These are phyloP conservation scores for Gleditsia sinensis DNA, from an alignment of 306 rosid species.

Conservation along the genomic window DNA sequence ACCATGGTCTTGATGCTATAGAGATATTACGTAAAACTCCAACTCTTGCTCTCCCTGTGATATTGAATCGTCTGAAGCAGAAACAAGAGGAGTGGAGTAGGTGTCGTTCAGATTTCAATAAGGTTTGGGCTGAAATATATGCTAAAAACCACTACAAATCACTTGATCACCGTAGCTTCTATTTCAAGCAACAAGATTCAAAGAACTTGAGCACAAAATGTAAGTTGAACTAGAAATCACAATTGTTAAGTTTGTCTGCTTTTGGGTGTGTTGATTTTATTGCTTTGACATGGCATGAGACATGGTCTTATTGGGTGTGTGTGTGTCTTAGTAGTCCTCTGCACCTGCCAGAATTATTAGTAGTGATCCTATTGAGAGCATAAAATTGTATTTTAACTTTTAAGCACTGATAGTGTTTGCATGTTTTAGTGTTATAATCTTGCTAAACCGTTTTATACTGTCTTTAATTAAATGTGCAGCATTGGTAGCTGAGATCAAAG, in stretches of 20 bases:
- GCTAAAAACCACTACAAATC: constrained; percentile 86
- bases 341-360: background rate
- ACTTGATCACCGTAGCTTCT: constrained; percentile 94
- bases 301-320: no score
- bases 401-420: background rate
- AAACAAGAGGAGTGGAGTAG: constrained; percentile 93
- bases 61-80: constrained; percentile 82
- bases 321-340: background rate
- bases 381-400: background rate
- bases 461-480: constrained; percentile 48
- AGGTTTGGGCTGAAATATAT: constrained; percentile 95
- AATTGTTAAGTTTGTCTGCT: background rate
- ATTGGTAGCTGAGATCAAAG: constrained; percentile 88
- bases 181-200: constrained; percentile 95
- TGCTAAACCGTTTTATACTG: constrained; percentile 25
- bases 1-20: constrained; percentile 89
- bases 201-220: constrained; percentile 90
- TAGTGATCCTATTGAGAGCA: background rate
- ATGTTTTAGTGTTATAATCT: constrained; percentile 5
- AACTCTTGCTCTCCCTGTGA: constrained; percentile 70
- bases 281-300: constrained; percentile 18
- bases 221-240: constrained; percentile 45
- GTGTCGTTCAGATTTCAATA: constrained; percentile 84
- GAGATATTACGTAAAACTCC: constrained; percentile 90
- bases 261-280: background rate